These are phyloP conservation scores for Pseudozyma hubeiensis DNA, from an alignment of 1,284 basidiomycete genomes.

Conservation along the genomic window DNA sequence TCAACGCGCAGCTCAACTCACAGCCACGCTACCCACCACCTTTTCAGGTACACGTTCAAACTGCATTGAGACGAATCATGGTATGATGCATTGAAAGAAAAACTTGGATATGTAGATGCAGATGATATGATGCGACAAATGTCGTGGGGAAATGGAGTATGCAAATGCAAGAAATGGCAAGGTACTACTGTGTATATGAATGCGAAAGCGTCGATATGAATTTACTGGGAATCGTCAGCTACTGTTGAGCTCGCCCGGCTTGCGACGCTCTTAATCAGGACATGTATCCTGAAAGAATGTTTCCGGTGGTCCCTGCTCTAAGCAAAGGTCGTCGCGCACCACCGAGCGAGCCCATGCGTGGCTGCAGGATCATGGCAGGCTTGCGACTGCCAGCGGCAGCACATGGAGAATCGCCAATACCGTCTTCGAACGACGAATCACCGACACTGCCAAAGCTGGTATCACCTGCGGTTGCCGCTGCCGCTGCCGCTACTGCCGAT, in stretches of 20 bases:
- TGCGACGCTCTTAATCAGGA: background rate
- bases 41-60: too few relatives aligned
- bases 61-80: too few relatives aligned
- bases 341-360: slow-evolving; percentile 28
- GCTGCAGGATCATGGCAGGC: slow-evolving; percentile 30
- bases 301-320: slow-evolving; percentile 41
- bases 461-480: slow-evolving; percentile 30
- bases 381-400: slow-evolving; percentile 42
- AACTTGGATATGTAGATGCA: too few relatives aligned
- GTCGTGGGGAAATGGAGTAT: too few relatives aligned
- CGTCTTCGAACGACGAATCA: slow-evolving; percentile 63
- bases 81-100: too few relatives aligned
- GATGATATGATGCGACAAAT: too few relatives aligned
- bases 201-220: too few relatives aligned
- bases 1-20: too few relatives aligned
- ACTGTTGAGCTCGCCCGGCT: background rate
- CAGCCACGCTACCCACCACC: too few relatives aligned
- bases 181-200: too few relatives aligned
- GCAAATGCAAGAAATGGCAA: too few relatives aligned
- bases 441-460: slow-evolving; percentile 61
- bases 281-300: slow-evolving; percentile 31
- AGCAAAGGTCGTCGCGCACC: slow-evolving; percentile 30
- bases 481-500: background rate
- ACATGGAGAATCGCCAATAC: slow-evolving; percentile 58
- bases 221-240: background rate